A percentile compares a stretch with the other conserved stretches of the same genome.
These are phyloP conservation scores for Cryphonectria naterciae DNA, from an alignment of 2,329 filamentous ascomycete genomes.

Conservation along the genomic window DNA sequence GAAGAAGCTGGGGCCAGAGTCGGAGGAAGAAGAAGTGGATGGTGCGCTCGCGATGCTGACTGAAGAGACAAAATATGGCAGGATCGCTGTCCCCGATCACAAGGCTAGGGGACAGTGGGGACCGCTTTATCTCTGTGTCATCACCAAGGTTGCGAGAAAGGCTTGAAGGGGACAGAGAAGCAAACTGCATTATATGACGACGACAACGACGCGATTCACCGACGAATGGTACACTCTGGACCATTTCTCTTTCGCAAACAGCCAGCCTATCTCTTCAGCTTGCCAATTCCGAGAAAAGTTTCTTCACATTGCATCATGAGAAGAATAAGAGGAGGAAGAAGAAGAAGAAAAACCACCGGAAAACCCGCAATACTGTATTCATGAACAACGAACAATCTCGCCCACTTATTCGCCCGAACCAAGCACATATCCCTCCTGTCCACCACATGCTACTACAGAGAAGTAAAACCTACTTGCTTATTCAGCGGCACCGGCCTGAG, in stretches of 20 bases:
- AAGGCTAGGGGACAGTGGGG: conserved; percentile 41
- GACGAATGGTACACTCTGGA: background rate
- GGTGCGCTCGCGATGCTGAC: conserved; percentile 33
- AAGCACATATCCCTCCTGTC: background rate
- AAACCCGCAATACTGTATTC: background rate
- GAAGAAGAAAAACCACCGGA: background rate
- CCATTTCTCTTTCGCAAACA: background rate
- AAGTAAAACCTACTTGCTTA: background rate
- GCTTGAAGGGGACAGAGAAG: background rate
- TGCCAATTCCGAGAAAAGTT: no score
- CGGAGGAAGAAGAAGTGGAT: conserved; percentile 30
- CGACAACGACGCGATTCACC: background rate
- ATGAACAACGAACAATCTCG: background rate
- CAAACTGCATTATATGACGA: background rate
- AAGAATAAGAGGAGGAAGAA: no score
- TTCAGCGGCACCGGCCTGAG: conserved; percentile 8
- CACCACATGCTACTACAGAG: background rate
- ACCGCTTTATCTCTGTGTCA: conserved; percentile 44
- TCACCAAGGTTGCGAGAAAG: conserved; percentile 39
- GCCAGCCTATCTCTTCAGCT: background rate
- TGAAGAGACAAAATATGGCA: conserved; percentile 41
- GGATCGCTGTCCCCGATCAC: conserved; percentile 46
- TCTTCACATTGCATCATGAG: no score
- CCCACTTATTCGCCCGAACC: background rate
- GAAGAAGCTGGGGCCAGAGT: conserved; percentile 21